Base-by-base conservation (phyloP, 192 early-diverging fungal species). In the Podila clonocystis region DNA sequence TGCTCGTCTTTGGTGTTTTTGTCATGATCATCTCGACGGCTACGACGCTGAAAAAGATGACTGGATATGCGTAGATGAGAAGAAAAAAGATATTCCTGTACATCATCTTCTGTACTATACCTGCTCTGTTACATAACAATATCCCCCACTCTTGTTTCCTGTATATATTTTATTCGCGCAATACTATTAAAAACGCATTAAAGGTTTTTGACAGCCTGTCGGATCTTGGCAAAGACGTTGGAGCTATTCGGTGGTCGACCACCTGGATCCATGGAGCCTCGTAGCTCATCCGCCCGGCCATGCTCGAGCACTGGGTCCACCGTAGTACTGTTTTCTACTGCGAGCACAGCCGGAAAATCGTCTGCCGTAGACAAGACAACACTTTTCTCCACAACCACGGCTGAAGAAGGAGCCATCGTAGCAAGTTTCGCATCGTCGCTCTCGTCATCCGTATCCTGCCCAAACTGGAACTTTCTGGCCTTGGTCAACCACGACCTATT, bases 1-100 rank as follows among this genome's bases (percentile, higher is more conserved):
- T 88, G 2, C 62, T 88, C 20, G 57, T 79, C 26, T 86, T 88
- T 66, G 87, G 87, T 26, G 29, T 75, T 2, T 72, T 86, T 60
- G 82, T 88, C 19, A 86, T 88, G 83, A 29, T 72, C 26, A 62
- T 86, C 19, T 83, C 87, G 0, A 80, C 82, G 2, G 57, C 65
- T 15, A 30, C 66, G 7, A 78, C 75, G 5, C 63, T 78, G 22
- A 66, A 30, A 34, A 78, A 50, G 65, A 78, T 78, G 75, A 41
- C 65, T 19, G 69, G 65, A n/a, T 52, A 33, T 31, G 26, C 45
- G 31, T 69, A 65, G 61, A 34, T 33, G n/a, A n/a, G n/a, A n/a
- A n/a, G n/a, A 38, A 36, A 17, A n/a, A 3, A 19, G 3, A n/a
- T 24, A 20, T 55, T 55, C 24, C 0, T 11, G n/a, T n/a, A n/a